phyloP scores from a whole-genome alignment of 371 early-diverging fungal genomes.

The Umbelopsis sp. region DNA sequence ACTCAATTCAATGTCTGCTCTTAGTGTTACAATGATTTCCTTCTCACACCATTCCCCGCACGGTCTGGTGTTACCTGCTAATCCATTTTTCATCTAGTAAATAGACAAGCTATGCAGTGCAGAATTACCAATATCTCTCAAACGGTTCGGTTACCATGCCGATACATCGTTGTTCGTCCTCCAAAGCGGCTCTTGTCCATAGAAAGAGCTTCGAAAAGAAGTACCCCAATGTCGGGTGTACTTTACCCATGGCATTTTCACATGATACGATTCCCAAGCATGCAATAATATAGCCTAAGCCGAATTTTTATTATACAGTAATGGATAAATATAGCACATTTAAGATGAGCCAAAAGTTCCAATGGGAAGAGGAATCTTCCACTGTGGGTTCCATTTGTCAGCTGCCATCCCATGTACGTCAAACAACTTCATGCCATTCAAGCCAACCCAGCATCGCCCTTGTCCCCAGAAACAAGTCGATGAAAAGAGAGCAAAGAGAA shows the following conservation, averaged over 20 bases:
- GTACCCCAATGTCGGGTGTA: not conserved
- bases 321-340: constrained; percentile 3
- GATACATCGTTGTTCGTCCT: too few species aligned
- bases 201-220: not conserved
- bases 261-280: constrained; percentile 8
- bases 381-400: constrained; percentile 50
- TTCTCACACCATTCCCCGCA: constrained; percentile 16
- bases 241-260: constrained; percentile 13
- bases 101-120: not conserved
- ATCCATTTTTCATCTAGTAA: not conserved
- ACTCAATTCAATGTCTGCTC: not conserved
- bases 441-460: constrained; percentile 69
- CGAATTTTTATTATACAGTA: not conserved
- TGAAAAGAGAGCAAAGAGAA: constrained; percentile 60
- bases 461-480: constrained; percentile 76
- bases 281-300: not conserved
- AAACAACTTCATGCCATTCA: constrained; percentile 46
- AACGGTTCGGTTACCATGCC: too few species aligned
- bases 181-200: too few species aligned
- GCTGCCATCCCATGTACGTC: constrained; percentile 42
- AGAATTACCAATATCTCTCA: too few species aligned
- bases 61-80: constrained; percentile 11
- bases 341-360: constrained; percentile 24
- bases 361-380: constrained; percentile 49
- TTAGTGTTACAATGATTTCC: constrained; percentile 4